Evolutionary conservation across 805 yeast species (phyloP).

Genomic region (Lachancea waltii): DNA sequence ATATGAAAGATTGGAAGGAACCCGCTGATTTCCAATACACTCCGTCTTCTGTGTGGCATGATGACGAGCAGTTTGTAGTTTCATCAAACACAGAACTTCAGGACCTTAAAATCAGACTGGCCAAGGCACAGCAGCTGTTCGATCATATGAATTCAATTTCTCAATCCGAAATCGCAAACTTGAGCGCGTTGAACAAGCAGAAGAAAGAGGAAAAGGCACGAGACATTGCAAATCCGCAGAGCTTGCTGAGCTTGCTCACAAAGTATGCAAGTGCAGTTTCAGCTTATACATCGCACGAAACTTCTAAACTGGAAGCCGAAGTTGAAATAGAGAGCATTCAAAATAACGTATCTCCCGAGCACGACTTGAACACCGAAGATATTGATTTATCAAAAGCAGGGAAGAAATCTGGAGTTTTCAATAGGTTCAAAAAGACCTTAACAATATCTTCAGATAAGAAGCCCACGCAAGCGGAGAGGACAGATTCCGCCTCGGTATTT

Average conservation of each 20-base stretch:
- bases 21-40: conserved; percentile 79
- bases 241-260: conserved; percentile 37
- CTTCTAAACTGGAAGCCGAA: conserved; percentile 63
- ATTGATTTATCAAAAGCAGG: conserved; percentile 40
- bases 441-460: conserved; percentile 16
- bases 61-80: conserved; percentile 70
- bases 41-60: conserved; percentile 95
- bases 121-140: conserved; percentile 33
- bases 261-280: conserved; percentile 49
- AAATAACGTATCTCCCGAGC: conserved; percentile 63
- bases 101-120: conserved; percentile 47
- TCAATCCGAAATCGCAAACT: conserved; percentile 27
- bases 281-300: conserved; percentile 66
- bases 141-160: conserved; percentile 27
- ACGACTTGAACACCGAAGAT: conserved; percentile 56
- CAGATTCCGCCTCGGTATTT: conserved; percentile 18
- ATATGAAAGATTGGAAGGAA: conserved; percentile 67
- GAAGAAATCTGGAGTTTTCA: conserved; percentile 57
- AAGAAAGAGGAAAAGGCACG: conserved; percentile 37
- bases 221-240: conserved; percentile 45
- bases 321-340: conserved; percentile 90
- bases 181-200: conserved; percentile 28
- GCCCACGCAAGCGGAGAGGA: conserved; percentile 11
- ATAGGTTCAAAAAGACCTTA: conserved; percentile 28
- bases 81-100: conserved; percentile 51